Evolutionary conservation across 495 filamentous ascomycete species (phyloP).

Genomic region (Podospora conica): DNA sequence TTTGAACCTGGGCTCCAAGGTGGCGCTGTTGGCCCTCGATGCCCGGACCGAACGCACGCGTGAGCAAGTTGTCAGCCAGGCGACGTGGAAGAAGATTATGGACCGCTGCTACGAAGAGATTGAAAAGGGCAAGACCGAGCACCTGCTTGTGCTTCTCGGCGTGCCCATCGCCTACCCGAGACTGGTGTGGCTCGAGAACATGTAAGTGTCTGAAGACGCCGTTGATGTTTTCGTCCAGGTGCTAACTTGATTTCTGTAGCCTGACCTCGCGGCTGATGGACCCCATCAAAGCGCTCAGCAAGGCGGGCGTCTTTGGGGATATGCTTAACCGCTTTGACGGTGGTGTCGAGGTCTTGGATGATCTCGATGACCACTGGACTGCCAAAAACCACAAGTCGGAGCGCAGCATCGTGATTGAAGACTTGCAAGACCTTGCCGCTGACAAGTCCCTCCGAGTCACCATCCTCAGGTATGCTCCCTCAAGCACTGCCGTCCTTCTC

Average conservation of each 20-base stretch:
- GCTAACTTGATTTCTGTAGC: slow-evolving; percentile 35
- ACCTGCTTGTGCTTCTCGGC: slow-evolving; percentile 78
- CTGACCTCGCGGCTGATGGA: slow-evolving; percentile 79
- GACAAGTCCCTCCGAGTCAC: slow-evolving; percentile 90
- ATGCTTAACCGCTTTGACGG: slow-evolving; percentile 87
- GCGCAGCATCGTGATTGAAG: slow-evolving; percentile 77
- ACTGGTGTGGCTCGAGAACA: slow-evolving; percentile 68
- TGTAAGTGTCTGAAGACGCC: slow-evolving; percentile 36
- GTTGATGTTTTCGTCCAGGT: slow-evolving; percentile 6
- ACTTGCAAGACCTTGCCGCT: slow-evolving; percentile 82
- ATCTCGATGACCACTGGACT: slow-evolving; percentile 94
- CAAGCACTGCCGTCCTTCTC: background rate
- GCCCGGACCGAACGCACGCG: slow-evolving; percentile 83
- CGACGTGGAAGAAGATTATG: slow-evolving; percentile 79
- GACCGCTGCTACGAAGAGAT: slow-evolving; percentile 78
- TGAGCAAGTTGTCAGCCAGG: slow-evolving; percentile 70
- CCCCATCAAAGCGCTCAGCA: slow-evolving; percentile 81
- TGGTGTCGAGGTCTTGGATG: slow-evolving; percentile 88
- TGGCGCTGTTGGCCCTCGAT: slow-evolving; percentile 82
- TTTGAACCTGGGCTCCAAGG: slow-evolving; percentile 68
- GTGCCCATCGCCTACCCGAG: slow-evolving; percentile 92
- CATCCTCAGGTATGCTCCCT: slow-evolving; percentile 56
- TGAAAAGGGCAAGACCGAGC: slow-evolving; percentile 73
- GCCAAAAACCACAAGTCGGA: slow-evolving; percentile 89
- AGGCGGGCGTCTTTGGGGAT: slow-evolving; percentile 69